Conservation (phyloP, 306 rosid genomes). For the Calophaca sinica region DNA sequence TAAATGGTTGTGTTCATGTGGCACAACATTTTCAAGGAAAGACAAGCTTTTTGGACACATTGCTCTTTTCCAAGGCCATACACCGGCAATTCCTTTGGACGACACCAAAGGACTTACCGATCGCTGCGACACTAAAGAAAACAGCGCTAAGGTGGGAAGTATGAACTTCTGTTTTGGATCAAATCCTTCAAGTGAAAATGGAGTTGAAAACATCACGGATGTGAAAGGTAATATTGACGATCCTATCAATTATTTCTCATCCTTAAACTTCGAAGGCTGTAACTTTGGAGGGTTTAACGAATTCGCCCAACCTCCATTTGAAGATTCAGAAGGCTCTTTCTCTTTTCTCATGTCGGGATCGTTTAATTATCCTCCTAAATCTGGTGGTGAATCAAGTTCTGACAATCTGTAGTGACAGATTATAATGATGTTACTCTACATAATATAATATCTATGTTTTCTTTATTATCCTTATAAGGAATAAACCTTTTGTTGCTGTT, state of each 20-base stretch:
- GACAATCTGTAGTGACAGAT: constrained; percentile 49
- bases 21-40: constrained; percentile 99
- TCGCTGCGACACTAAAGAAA: constrained; percentile 57
- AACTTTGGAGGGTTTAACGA: constrained; percentile 85
- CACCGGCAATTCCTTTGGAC: constrained; percentile 90
- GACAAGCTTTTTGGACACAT: constrained; percentile 99
- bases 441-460: constrained; percentile 39
- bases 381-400: constrained; percentile 66
- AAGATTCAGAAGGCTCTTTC: constrained; percentile 78
- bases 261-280: constrained; percentile 78
- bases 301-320: constrained; percentile 84
- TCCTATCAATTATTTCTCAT: constrained; percentile 77
- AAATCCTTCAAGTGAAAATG: constrained; percentile 54
- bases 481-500: constrained; percentile 48
- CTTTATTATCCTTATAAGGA: constrained; percentile 36
- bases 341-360: constrained; percentile 78
- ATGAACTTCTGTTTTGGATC: constrained; percentile 70
- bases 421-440: constrained; percentile 40
- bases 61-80: constrained; percentile 97
- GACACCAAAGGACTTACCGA: constrained; percentile 65
- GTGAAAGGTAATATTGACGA: constrained; percentile 74
- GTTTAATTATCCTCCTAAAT: constrained; percentile 66
- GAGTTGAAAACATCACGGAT: constrained; percentile 58
- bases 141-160: constrained; percentile 52
- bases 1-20: constrained; percentile 99